phyloP scores from a whole-genome alignment of 176 grass and related monocot genomes.

The Luzula sylvatica region DNA sequence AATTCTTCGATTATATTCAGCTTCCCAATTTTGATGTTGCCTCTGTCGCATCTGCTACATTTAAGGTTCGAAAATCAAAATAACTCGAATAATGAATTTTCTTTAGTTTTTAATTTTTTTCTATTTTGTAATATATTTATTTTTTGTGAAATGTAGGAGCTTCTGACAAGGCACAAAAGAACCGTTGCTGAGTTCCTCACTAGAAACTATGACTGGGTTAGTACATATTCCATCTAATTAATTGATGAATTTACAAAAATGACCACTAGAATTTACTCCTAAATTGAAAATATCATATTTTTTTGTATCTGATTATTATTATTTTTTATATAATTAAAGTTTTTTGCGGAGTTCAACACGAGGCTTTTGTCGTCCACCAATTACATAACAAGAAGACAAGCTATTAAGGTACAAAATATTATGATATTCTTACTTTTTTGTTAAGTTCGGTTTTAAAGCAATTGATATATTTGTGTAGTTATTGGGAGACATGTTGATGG shows the following conservation, averaged over 20 bases:
- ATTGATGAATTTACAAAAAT: no score
- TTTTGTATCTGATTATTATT: neutral
- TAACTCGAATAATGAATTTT: no score
- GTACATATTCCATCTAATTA: conserved; percentile 24
- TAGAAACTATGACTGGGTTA: conserved; percentile 93
- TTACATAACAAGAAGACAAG: conserved; percentile 95
- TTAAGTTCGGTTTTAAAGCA: neutral
- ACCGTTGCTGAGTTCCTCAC: conserved; percentile 94
- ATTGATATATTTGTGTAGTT: conserved; percentile 33
- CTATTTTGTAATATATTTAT: no score
- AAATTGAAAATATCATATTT: conserved; percentile 10
- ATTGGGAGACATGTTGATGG: conserved; percentile 89
- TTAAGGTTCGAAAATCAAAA: conserved; percentile 41
- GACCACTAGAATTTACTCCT: neutral
- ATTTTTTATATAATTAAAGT: conserved; percentile 30
- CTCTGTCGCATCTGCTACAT: conserved; percentile 91
- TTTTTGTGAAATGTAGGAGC: conserved; percentile 47
- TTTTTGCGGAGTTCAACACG: conserved; percentile 88
- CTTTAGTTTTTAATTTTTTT: no score
- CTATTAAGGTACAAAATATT: conserved; percentile 61
- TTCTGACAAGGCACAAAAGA: conserved; percentile 97
- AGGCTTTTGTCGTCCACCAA: conserved; percentile 79
- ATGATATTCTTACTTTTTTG: neutral
- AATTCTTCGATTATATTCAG: conserved; percentile 97
- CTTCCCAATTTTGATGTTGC: conserved; percentile 99